Percentiles rank a stretch among this genome's conserved stretches.
phyloP scores from a whole-genome alignment of 106 monocot genomes.

The Phalaenopsis aphrodite region DNA sequence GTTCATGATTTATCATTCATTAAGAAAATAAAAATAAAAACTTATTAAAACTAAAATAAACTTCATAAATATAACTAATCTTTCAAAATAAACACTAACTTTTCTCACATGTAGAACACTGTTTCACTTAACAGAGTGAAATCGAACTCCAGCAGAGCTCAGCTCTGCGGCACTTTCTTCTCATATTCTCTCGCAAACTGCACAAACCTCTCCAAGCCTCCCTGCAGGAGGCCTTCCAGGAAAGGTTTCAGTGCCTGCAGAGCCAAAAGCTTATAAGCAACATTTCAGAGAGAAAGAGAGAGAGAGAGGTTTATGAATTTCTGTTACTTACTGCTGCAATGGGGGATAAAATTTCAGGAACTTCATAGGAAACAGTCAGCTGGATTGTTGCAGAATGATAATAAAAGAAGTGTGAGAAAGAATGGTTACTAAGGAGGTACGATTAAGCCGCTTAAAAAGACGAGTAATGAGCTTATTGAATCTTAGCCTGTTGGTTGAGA shows the following conservation, averaged over 20 bases:
- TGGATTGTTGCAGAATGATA: slow-evolving; percentile 15
- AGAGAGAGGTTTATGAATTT: neutral
- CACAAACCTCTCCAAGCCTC: slow-evolving; percentile 60
- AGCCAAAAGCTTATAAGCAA: slow-evolving; percentile 3
- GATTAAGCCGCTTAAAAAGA: too few species aligned
- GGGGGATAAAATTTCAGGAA: slow-evolving; percentile 52
- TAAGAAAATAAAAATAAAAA: too few species aligned
- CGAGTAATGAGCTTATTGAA: too few species aligned
- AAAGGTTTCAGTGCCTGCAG: slow-evolving; percentile 81
- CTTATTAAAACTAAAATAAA: too few species aligned
- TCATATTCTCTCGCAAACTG: slow-evolving; percentile 28
- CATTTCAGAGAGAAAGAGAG: neutral
- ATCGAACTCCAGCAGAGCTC: neutral
- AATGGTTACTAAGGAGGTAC: too few species aligned
- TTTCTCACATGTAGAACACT: too few species aligned
- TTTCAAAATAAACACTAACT: too few species aligned
- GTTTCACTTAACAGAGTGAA: neutral
- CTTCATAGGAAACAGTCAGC: slow-evolving; percentile 67
- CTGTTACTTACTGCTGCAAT: slow-evolving; percentile 53
- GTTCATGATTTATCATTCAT: too few species aligned
- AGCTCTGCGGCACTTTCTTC: slow-evolving; percentile 26
- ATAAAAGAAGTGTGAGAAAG: neutral
- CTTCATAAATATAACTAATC: too few species aligned
- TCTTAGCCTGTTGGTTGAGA: too few species aligned
- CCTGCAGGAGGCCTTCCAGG: slow-evolving; percentile 49